Base-by-base conservation (phyloP, 225 moss, liverwort and hornwort genomes). In the Pleurozium schreberi region DNA sequence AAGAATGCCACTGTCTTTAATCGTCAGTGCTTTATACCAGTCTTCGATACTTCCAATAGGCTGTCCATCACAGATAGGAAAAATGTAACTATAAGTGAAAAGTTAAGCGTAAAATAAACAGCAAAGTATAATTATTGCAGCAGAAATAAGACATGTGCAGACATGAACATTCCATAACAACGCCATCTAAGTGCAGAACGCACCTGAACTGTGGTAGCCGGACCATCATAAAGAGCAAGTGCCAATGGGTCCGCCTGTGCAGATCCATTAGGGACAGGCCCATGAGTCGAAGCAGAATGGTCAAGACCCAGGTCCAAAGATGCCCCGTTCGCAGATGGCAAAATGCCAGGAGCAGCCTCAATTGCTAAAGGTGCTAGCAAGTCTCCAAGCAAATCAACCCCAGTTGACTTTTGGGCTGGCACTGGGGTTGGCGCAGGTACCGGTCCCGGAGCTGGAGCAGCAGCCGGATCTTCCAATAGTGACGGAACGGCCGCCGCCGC, bases 1-100 rank as follows among this genome's bases (percentile, higher is more conserved):
- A 53, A 98, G 88, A 69, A 98, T 93, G 33, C 98, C 98, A 90
- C 98, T 98, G 58, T 98, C 97, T 88, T 97, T 97, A 61, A 95
- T 85, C 36, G 90, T 91, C 40, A 98, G 92, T 42, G 95, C 91
- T 60, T 95, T 96, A 86, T 92, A 98, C 98, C 98, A 98, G 87
- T 98, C 97, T 86, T 93, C 93, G 86, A 96, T 85, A 90, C 93
- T 96, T 86, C 96, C 98, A 85, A 91, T 88, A 49, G 98, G 98
- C 98, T 98, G 96, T 85, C 76, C 84, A 90, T 18, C 67, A 73
- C 58, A 92, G 59, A 90, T 69, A 50, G 2, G 42, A 61, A 75
- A 82, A 62, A 89, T 31, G 14, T 28, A 70, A 70, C 58, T 66
- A 52, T 83, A 40, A 87, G 87, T 82, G 43, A 84, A 52, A 84